phyloP scores from a whole-genome alignment of 108 stramenopile genomes.

The Parietichytrium sp. region DNA sequence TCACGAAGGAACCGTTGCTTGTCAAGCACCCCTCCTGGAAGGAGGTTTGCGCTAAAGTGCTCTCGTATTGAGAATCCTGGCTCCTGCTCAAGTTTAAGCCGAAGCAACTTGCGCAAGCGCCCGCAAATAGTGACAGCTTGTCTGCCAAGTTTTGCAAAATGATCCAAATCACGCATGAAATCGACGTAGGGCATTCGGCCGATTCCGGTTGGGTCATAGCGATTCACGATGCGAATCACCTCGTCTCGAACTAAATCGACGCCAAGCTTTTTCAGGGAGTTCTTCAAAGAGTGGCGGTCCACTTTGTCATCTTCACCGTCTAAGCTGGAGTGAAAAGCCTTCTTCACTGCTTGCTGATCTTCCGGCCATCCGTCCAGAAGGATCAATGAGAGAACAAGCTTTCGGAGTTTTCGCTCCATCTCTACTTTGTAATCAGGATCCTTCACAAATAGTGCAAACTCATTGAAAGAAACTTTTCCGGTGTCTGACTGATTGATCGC shows the following conservation, averaged over 20 bases:
- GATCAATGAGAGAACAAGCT: conserved; percentile 1
- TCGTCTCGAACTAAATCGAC: background rate
- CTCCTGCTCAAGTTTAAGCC: too few relatives aligned
- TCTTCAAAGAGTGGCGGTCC: background rate
- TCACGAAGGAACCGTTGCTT: background rate
- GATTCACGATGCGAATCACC: background rate
- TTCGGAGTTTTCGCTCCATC: background rate
- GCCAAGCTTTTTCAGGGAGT: conserved; percentile 7
- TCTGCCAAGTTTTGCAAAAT: background rate
- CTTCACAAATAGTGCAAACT: conserved; percentile 4
- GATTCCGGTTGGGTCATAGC: background rate
- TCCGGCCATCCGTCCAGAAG: background rate
- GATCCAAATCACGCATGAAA: background rate
- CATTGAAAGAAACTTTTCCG: conserved; percentile 7
- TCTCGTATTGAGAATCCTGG: too few relatives aligned
- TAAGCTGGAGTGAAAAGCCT: background rate
- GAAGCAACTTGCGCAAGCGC: background rate
- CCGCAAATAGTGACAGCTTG: conserved; percentile 27
- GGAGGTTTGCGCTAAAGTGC: too few relatives aligned
- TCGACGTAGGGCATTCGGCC: background rate
- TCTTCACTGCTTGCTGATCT: background rate
- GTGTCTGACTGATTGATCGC: background rate
- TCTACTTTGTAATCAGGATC: background rate
- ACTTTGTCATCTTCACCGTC: background rate
- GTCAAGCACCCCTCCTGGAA: background rate